A percentile compares a stretch with the other conserved stretches of the same genome.
Conservation (phyloP, 768 basidiomycete species). For the Inosperma sp. region DNA sequence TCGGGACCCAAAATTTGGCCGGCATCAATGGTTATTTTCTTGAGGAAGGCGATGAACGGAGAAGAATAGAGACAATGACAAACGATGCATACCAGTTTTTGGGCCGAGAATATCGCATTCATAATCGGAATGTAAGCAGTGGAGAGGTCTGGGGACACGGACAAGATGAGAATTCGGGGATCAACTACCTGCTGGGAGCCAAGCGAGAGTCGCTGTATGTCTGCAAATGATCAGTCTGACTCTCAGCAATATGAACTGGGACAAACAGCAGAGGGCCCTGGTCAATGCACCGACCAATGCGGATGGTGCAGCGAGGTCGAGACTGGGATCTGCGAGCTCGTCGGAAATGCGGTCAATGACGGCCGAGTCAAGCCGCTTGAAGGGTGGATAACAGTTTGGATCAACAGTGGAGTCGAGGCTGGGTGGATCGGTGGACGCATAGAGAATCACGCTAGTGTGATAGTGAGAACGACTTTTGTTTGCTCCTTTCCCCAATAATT, state of each 20-base stretch:
- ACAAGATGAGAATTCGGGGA: conserved; percentile 59
- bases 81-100: conserved; percentile 74
- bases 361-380: conserved; percentile 68
- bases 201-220: conserved; percentile 38
- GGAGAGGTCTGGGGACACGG: conserved; percentile 86
- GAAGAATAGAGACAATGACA: neutral
- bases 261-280: conserved; percentile 86
- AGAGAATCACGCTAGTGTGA: conserved; percentile 62
- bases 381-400: conserved; percentile 80
- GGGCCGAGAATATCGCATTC: conserved; percentile 99
- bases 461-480: too few relatives aligned
- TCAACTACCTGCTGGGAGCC: conserved; percentile 30
- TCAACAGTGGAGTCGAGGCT: conserved; percentile 44
- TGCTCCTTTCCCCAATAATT: too few relatives aligned
- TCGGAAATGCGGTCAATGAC: conserved; percentile 57
- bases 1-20: conserved; percentile 88
- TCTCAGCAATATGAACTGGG: conserved; percentile 15
- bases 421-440: conserved; percentile 55
- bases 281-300: conserved; percentile 86
- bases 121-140: conserved; percentile 96
- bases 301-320: conserved; percentile 42
- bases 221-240: conserved; percentile 19
- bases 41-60: conserved; percentile 9
- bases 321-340: conserved; percentile 45
- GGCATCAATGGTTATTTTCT: conserved; percentile 98